phyloP scores from a whole-genome alignment of 306 rosid genomes.

The Abrus pulchellus region DNA sequence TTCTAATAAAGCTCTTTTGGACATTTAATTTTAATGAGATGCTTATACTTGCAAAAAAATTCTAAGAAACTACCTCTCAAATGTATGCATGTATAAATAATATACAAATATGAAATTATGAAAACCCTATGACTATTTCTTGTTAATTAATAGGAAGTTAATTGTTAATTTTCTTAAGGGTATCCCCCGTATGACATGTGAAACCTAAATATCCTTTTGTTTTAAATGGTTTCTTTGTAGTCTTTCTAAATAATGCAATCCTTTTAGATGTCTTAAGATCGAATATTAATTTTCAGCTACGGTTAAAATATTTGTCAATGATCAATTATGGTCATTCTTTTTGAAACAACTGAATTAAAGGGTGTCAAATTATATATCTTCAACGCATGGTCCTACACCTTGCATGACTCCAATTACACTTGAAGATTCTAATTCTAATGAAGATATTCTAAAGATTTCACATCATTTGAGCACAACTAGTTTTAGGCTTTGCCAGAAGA shows the following conservation, averaged over 20 bases:
- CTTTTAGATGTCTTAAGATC: neutral
- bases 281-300: neutral
- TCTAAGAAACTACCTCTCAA: too few relatives aligned
- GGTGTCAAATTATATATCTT: neutral
- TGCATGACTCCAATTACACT: constrained; percentile 3
- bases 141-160: too few relatives aligned
- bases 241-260: too few relatives aligned
- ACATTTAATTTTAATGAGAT: too few relatives aligned
- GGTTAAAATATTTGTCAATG: neutral
- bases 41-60: too few relatives aligned
- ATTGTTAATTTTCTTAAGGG: too few relatives aligned
- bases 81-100: too few relatives aligned
- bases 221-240: neutral
- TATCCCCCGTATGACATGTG: too few relatives aligned
- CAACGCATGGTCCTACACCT: neutral
- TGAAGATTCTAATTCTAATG: neutral
- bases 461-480: constrained; percentile 10
- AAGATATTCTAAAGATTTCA: neutral
- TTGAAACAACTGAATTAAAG: neutral
- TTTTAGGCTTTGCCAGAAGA: constrained; percentile 51
- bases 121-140: too few relatives aligned
- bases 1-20: too few relatives aligned
- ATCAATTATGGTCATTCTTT: neutral
- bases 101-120: too few relatives aligned
- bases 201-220: too few relatives aligned